Evolutionary conservation across 2,329 filamentous ascomycete species (phyloP).

Genomic region (Claviceps maximensis): DNA sequence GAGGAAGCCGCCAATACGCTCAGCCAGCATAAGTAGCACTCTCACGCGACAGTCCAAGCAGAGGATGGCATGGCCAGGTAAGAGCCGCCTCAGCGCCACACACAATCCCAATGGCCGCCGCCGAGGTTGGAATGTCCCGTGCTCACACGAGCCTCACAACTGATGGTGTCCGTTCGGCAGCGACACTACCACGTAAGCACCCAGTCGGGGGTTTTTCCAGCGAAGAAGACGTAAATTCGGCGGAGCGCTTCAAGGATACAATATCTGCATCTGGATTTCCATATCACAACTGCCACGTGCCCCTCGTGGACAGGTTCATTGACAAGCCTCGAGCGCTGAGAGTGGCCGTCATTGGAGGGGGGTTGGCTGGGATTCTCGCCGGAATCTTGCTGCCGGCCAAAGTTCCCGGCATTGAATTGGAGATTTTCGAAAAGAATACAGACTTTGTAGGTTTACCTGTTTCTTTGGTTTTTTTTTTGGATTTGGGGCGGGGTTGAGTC

Average conservation of each 20-base stretch:
- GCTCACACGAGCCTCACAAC: background rate
- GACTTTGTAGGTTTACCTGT: slow-evolving; percentile 41
- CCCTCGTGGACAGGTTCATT: slow-evolving; percentile 19
- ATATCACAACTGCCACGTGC: background rate
- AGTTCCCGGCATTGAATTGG: slow-evolving; percentile 52
- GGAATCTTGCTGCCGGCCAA: slow-evolving; percentile 55
- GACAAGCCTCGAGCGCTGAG: slow-evolving; percentile 21
- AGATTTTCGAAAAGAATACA: slow-evolving; percentile 54
- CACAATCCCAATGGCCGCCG: background rate
- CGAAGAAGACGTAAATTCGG: background rate
- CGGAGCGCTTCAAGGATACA: background rate
- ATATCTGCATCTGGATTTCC: background rate
- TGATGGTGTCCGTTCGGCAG: background rate
- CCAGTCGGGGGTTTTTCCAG: background rate
- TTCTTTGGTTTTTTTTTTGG: too few relatives aligned
- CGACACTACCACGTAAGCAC: background rate
- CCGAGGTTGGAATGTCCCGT: background rate
- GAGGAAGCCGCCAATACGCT: background rate
- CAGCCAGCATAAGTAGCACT: background rate
- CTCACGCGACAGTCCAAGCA: background rate
- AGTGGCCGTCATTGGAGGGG: slow-evolving; percentile 25
- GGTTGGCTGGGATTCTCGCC: slow-evolving; percentile 31
- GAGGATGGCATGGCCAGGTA: background rate
- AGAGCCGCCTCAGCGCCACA: background rate
- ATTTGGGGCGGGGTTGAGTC: too few relatives aligned